Base-by-base conservation (phyloP, 2,329 filamentous ascomycete species). In the Pseudopyrenochaeta lycopersici region DNA sequence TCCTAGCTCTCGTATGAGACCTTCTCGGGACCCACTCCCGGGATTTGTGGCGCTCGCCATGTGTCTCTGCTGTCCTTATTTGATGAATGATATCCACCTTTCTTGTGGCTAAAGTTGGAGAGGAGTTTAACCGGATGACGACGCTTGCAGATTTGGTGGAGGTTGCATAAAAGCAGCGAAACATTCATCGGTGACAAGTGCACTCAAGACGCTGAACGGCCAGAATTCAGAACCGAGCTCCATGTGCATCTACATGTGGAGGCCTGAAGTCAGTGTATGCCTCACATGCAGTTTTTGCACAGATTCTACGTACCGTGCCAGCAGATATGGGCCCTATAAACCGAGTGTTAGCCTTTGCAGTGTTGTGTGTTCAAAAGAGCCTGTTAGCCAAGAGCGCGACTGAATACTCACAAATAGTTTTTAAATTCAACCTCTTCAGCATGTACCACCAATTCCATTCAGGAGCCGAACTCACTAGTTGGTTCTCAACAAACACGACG, bases 371-470 rank as follows among this genome's bases (percentile, higher is more conserved):
- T 18, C 35, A 7, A 11, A n/a, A 12, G 29, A 18, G 12, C n/a
- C 4, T 18, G 7, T n/a, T 23, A 15, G 2, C 10, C 14, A 36
- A 12, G 14, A 7, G 14, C 5, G 17, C 9, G 15, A 45, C n/a
- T 20, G 39, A 43, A 21, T 12, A 62, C 64, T 58, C 54, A 67
- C 64, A 67, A 3, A 51, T 35, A 2, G 62, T 14, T 23, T 63
- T 47, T 17, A 65, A 14, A 7, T 63, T 40, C 5, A 59, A 38
- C 17, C 53, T 30, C 32, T 61, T 52, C 29, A 68, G 44, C 62
- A 67, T 66, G 29, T 64, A 53, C 54, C 56, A 63, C 65, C 65
- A 68, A 41, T 68, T 68, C 63, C 63, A 68, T 41, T 67, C 65
- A 6, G 63, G 60, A 15, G 63, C 65, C 14, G 38, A 53, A 27